Evolutionary conservation across 78 protist species (phyloP).

Genomic region (Bodo saltans): DNA sequence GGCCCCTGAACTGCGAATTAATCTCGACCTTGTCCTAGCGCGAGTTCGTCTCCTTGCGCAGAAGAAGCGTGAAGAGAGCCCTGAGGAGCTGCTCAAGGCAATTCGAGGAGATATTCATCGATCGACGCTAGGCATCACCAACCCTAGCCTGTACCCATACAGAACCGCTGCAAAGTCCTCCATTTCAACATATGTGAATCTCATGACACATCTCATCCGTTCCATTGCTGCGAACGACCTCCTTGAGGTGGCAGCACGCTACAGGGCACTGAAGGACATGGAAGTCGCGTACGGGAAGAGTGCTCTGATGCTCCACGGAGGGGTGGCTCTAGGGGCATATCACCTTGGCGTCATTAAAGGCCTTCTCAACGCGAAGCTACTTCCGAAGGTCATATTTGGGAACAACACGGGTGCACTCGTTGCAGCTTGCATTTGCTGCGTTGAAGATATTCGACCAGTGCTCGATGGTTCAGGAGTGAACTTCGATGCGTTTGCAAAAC

Average conservation of each 20-base stretch:
- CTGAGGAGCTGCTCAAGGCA: too few species aligned
- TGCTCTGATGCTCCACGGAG: conserved; percentile 63
- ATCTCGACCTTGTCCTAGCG: too few species aligned
- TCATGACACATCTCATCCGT: not conserved
- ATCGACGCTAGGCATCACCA: not conserved
- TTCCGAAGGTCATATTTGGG: conserved; percentile 63
- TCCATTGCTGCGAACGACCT: not conserved
- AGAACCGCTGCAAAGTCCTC: not conserved
- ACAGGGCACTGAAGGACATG: not conserved
- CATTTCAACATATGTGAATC: not conserved
- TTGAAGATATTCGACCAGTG: conserved; percentile 23
- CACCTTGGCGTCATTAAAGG: conserved; percentile 67
- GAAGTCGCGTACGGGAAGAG: conserved; percentile 47
- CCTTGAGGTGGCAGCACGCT: not conserved
- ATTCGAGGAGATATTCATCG: not conserved
- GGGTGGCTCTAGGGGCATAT: conserved; percentile 31
- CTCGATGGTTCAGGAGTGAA: not conserved
- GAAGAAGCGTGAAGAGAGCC: too few species aligned
- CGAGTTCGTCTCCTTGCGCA: too few species aligned
- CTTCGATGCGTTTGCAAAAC: not conserved
- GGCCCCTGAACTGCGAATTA: too few species aligned
- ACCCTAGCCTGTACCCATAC: not conserved
- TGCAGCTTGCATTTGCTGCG: conserved; percentile 37
- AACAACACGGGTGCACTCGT: conserved; percentile 46
- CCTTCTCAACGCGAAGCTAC: conserved; percentile 37